Evolutionary conservation across 257 asterid species (phyloP), one percentile per base, ranked within the genome.

Genomic region (Eustoma russellianum): DNA sequence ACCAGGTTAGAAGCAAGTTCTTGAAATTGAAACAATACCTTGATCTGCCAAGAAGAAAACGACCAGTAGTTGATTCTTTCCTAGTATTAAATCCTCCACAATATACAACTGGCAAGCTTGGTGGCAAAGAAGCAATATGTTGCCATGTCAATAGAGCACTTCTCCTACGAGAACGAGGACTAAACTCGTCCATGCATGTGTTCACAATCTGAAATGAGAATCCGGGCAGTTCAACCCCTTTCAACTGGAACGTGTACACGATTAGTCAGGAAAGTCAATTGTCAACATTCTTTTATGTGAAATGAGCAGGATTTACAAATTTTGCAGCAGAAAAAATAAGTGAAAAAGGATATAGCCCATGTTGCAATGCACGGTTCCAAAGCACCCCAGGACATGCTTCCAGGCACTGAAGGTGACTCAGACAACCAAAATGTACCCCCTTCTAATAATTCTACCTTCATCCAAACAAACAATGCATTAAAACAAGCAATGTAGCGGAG

Each of bases 341-440:
- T 48, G 61, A 41, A n/a, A 48, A 87, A 87, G 94, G 99, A 92
- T 92, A 92, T 92, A 67, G 95, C 95, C 99, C 99, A 92, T 28
- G 99, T 88, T 4, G 97, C 81, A 62, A 82, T 79, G 70, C 91
- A 85, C 0, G 99, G 99, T 55, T 75, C 93, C 6, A 73, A 59
- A 15, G 99, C 88, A 33, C 97, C 95, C 99, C 97, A 92, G 9
- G 99, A 92, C 67, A 77, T 80, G 82, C 99, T 92, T 76, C 95
- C 99, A 41, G 99, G 97, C 24, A 92, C 97, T 0, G 99, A 92
- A 61, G 99, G 99, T 7, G 95, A 88, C 73, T 92, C 97, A 1
- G 97, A 92, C 68, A 92, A 63, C 99, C 99, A 92, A 77, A 88
- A 92, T 2, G 97, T 92, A 59, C 99, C 97, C 45, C 99, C 99